These are phyloP conservation scores for Stagonosporopsis vannaccii DNA, from an alignment of 2,329 filamentous ascomycete genomes.

Conservation along the genomic window DNA sequence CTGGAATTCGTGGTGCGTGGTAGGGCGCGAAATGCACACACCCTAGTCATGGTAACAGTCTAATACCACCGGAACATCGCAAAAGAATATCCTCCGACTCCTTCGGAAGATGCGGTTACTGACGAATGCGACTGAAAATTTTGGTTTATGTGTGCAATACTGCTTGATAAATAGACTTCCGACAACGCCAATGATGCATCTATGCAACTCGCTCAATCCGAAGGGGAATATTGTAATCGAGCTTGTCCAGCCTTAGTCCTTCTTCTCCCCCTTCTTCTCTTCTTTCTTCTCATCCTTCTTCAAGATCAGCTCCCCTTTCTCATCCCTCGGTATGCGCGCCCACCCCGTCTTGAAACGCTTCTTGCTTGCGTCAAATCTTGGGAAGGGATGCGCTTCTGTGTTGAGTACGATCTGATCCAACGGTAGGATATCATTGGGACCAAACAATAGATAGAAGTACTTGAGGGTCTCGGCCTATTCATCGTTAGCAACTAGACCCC, in stretches of 20 bases:
- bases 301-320: slow-evolving; percentile 37
- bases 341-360: slow-evolving; percentile 80
- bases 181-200: slow-evolving; percentile 4
- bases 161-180: background rate
- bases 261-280: background rate
- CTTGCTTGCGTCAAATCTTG: slow-evolving; percentile 80
- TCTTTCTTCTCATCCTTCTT: slow-evolving; percentile 19
- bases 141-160: background rate
- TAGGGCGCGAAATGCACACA: background rate
- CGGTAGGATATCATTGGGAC: slow-evolving; percentile 79
- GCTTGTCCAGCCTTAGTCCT: background rate
- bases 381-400: slow-evolving; percentile 92
- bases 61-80: background rate
- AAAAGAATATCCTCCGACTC: background rate
- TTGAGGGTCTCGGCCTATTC: slow-evolving; percentile 89
- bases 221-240: background rate
- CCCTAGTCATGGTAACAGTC: background rate
- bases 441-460: slow-evolving; percentile 96
- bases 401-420: slow-evolving; percentile 91
- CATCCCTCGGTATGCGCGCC: slow-evolving; percentile 69
- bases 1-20: background rate
- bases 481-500: background rate
- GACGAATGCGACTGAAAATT: background rate
- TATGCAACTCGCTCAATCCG: background rate
- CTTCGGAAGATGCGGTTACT: background rate